Evolutionary conservation across 345 rosid species (phyloP), one percentile per base, ranked within the genome.

Genomic region (Lumnitzera littorea): DNA sequence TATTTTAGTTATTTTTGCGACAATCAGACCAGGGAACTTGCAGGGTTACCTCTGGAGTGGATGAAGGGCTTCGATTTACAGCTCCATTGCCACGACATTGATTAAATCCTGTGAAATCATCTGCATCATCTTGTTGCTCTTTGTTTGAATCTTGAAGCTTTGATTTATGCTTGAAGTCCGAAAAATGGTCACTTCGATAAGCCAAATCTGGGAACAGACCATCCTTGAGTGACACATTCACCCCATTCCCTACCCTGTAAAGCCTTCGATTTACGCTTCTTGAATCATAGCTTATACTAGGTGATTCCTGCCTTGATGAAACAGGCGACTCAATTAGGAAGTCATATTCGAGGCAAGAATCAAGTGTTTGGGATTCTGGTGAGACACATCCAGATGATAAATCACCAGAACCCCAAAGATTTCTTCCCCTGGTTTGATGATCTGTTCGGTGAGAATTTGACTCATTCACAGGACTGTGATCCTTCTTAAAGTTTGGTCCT

Each of bases 321-420:
- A 70, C 50, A 2, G 98, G 95, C 60, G 84, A 81, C 71, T 74
- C 92, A 13, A 69, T 47, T 52, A 74, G 74, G 52, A 84, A 79
- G 63, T 84, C 91, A 57, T 82, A 80, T 62, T 70, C 81, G 24
- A 72, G 57, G 70, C 73, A 81, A 15, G 86, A 82, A 63, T 76
- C 85, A 61, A 87, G 68, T 2, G 91, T 83, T 69, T 73, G 96
- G 11, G 97, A 94, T 70, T 94, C 96, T 4, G 97, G 92, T 49
- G 97, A 86, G 55, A 78, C 63, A 53, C 88, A 74, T 60, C 75
- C 73, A 16, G 79, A 59, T 71, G 98, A 81, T 56, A 56, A 69
- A 68, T 62, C 73, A 43, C 68, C 67, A 15, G 56, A 53, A 58
- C 66, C 41, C 59, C 57, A 57, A 11, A 59, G 14, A 54, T 60